Conservation (phyloP, 163 green algal genomes). For the Scenedesmus sp. region DNA sequence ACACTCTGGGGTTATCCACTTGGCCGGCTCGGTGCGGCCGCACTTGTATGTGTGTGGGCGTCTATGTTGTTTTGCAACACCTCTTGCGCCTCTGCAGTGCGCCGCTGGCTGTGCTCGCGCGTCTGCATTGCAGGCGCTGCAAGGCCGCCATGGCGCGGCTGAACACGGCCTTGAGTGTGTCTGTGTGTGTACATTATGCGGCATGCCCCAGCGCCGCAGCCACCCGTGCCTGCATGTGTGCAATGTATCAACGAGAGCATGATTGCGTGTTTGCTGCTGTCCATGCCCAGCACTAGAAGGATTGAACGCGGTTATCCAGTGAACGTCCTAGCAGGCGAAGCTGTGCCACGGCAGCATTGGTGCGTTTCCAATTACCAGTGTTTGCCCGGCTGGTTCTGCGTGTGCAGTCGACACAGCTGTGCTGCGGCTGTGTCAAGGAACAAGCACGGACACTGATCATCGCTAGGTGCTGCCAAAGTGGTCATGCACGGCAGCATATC, state of each 20-base stretch:
- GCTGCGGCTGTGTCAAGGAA: too few relatives aligned
- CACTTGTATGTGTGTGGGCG: not conserved
- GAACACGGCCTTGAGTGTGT: not conserved
- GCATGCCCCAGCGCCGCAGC: not conserved
- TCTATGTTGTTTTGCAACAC: not conserved
- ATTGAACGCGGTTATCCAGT: too few relatives aligned
- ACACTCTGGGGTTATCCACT: not conserved
- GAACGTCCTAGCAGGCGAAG: too few relatives aligned
- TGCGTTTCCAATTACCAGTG: too few relatives aligned
- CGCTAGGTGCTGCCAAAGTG: too few relatives aligned
- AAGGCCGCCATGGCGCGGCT: not conserved
- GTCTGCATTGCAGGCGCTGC: not conserved
- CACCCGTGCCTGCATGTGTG: not conserved
- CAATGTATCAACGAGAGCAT: not conserved
- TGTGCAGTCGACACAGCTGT: not conserved
- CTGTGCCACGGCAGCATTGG: too few relatives aligned
- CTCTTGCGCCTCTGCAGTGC: too few relatives aligned
- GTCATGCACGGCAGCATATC: not conserved
- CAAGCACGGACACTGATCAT: too few relatives aligned
- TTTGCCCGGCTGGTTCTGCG: too few relatives aligned
- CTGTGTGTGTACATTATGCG: not conserved
- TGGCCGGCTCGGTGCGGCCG: not conserved
- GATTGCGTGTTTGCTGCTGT: not conserved
- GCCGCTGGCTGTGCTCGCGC: not conserved
- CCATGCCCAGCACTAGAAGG: not conserved